phyloP scores from a whole-genome alignment of 805 yeast species.

The Pichia kluyveri region DNA sequence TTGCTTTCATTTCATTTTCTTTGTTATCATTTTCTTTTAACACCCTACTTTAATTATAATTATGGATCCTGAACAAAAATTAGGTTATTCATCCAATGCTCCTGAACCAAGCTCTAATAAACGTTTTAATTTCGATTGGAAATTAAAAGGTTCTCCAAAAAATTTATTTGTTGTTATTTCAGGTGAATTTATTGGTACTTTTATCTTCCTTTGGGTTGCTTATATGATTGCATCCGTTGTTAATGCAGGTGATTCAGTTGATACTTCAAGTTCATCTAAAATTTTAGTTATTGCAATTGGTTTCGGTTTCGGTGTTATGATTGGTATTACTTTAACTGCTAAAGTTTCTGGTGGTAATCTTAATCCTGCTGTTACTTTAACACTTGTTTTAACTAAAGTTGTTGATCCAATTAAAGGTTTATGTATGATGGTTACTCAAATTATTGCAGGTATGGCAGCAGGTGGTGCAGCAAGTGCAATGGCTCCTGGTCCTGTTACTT shows the following conservation, averaged over 20 bases:
- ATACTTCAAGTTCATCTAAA: constrained; percentile 47
- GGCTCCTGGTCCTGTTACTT: constrained; percentile 72
- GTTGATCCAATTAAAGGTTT: constrained; percentile 64
- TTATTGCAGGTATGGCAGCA: constrained; percentile 85
- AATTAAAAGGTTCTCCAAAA: constrained; percentile 31
- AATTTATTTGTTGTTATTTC: constrained; percentile 60
- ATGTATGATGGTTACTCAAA: constrained; percentile 57
- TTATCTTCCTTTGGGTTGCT: constrained; percentile 75
- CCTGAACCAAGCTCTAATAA: constrained; percentile 12
- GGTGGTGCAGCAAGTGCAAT: constrained; percentile 82
- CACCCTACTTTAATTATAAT: background rate
- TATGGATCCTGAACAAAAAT: constrained; percentile 32
- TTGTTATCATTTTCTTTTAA: background rate
- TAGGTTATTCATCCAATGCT: constrained; percentile 33
- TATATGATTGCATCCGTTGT: constrained; percentile 79
- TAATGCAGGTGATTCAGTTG: constrained; percentile 31
- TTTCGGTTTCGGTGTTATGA: constrained; percentile 79
- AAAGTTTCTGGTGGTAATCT: constrained; percentile 84
- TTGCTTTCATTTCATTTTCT: background rate
- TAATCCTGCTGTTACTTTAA: constrained; percentile 80
- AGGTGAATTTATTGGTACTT: constrained; percentile 85
- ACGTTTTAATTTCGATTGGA: constrained; percentile 23
- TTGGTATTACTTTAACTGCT: constrained; percentile 57
- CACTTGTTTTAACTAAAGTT: constrained; percentile 65
- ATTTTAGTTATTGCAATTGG: constrained; percentile 76